Conservation (phyloP, 176 grass and related monocot species). For the Thalia dealbata region DNA sequence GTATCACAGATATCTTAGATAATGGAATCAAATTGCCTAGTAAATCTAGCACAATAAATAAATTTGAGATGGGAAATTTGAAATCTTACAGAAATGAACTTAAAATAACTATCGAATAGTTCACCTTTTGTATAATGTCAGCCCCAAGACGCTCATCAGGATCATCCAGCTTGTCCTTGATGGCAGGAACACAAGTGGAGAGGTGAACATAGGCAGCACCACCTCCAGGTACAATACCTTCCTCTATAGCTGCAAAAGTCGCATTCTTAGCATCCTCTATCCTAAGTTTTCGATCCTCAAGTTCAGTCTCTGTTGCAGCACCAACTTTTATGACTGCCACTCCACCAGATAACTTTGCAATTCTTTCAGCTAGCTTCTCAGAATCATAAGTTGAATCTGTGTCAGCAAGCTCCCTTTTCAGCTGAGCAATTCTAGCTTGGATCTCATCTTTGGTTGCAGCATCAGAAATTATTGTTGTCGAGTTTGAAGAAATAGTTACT, state of each 20-base stretch:
- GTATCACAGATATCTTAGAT: too few relatives aligned
- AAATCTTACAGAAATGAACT: neutral
- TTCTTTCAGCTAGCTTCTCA: slow-evolving; percentile 10
- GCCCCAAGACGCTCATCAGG: slow-evolving; percentile 1
- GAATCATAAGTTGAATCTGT: neutral
- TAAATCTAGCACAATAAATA: neutral
- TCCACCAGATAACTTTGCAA: slow-evolving; percentile 10
- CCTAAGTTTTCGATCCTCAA: slow-evolving; percentile 3
- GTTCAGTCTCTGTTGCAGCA: slow-evolving; percentile 9
- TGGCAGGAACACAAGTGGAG: neutral
- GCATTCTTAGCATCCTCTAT: slow-evolving; percentile 9
- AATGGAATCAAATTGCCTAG: too few relatives aligned
- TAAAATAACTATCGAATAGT: neutral
- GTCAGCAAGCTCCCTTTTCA: slow-evolving; percentile 6
- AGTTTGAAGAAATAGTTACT: slow-evolving; percentile 2
- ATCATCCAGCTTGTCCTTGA: neutral
- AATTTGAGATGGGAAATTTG: neutral
- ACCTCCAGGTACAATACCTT: slow-evolving; percentile 5
- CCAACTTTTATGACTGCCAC: slow-evolving; percentile 13
- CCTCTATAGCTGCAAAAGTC: slow-evolving; percentile 9
- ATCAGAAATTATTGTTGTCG: slow-evolving; percentile 10
- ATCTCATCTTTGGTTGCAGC: slow-evolving; percentile 4
- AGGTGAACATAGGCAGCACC: slow-evolving; percentile 4
- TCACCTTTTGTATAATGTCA: slow-evolving; percentile 10
- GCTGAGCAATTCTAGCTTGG: slow-evolving; percentile 5